Evolutionary conservation across 2,329 filamentous ascomycete species (phyloP).

Genomic region (Plenodomus lindquistii): DNA sequence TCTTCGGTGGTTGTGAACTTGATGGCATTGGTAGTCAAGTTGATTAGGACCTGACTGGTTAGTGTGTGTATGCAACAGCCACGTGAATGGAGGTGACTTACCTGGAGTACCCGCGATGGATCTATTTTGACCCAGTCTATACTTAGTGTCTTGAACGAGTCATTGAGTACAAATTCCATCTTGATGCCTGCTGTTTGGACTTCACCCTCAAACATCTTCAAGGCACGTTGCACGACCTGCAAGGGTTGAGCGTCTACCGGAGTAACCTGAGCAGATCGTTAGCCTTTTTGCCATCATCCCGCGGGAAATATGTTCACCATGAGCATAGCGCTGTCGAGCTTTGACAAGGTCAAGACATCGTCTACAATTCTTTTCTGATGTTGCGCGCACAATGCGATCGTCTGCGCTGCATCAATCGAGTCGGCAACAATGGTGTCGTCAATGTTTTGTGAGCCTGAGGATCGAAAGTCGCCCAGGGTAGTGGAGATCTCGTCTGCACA

Average conservation of each 20-base stretch:
- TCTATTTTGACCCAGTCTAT: constrained; percentile 74
- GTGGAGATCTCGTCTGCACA: constrained; percentile 73
- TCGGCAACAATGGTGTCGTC: constrained; percentile 57
- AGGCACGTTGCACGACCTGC: constrained; percentile 65
- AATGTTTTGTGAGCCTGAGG: constrained; percentile 52
- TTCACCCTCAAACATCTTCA: constrained; percentile 81
- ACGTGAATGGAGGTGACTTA: constrained; percentile 1
- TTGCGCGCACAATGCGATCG: constrained; percentile 75
- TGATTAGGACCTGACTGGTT: constrained; percentile 65
- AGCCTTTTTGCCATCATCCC: background rate
- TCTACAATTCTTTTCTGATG: constrained; percentile 70
- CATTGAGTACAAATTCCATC: constrained; percentile 65
- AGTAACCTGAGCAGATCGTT: constrained; percentile 52
- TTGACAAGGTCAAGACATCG: constrained; percentile 52
- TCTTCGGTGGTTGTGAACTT: constrained; percentile 74
- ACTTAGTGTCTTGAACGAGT: constrained; percentile 61
- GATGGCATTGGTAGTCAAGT: constrained; percentile 78
- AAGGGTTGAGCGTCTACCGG: constrained; percentile 71
- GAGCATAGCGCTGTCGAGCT: constrained; percentile 75
- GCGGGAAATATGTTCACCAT: constrained; percentile 46
- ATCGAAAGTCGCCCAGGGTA: constrained; percentile 52
- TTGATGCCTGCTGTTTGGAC: constrained; percentile 70
- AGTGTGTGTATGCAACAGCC: constrained; percentile 4
- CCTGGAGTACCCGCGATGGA: constrained; percentile 72
- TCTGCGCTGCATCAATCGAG: constrained; percentile 74